Evolutionary conservation across 2,329 filamentous ascomycete species (phyloP), one percentile per base, ranked within the genome.

Genomic region (Penicillium sp.): DNA sequence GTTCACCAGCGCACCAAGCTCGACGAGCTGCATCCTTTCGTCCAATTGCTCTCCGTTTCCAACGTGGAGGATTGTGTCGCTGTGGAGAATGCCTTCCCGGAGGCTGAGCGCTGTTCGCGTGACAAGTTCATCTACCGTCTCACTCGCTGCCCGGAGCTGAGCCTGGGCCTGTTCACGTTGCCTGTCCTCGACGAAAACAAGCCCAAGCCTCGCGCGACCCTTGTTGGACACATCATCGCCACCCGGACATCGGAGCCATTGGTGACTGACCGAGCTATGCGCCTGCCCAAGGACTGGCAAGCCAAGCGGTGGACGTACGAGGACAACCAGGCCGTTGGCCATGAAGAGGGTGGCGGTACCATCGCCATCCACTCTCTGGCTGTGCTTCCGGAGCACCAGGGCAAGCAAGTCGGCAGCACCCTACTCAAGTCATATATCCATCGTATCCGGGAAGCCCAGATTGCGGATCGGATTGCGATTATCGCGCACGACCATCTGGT

Each of bases 281-380:
- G 82, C 22, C 82, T 88, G 43, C 91, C 92, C 0, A 74, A 79
- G 41, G 83, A 89, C 71, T 94, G 90, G 88, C 79, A 82, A 61
- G 79, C 81, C 8, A 70, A 75, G 51, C 77, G 76, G 58, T 70
- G 72, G 60, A 73, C 71, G 11, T 63, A 75, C 54, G 76, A 79
- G 54, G 73, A 76, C 49, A 79, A 67, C 37, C 59, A 83, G 38
- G 71, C 75, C 1, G 70, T 86, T 10, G 91, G 91, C 35, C 91
- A 96, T 75, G 85, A 90, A 67, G 86, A 91, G 59, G 79, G 81
- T 15, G 92, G 92, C 41, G 79, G 86, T 45, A 96, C 91, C 0
- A 83, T 96, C 57, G 91, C 87, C 57, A 78, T 96, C 52, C 93
- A 97, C 76, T 94, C 90, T 0, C 82, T 97, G 5, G 91, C 90